Percentiles rank a stretch among this genome's conserved stretches.
These are phyloP conservation scores for Jasminum sambac DNA, from an alignment of 257 asterid genomes.

Conservation along the genomic window DNA sequence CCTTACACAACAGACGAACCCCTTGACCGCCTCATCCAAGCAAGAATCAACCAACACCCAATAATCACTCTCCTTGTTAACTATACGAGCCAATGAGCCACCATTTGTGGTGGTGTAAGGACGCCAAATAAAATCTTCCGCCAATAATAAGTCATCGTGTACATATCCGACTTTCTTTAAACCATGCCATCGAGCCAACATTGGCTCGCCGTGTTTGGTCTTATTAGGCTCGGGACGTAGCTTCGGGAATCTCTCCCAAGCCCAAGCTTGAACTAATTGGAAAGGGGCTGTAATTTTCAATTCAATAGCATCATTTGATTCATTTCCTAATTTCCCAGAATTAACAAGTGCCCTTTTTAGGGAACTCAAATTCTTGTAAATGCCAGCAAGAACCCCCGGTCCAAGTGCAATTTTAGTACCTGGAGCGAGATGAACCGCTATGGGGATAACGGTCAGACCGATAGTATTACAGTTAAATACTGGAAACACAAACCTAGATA, in stretches of 20 bases:
- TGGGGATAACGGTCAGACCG: conserved; percentile 9
- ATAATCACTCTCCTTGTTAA: too few species aligned
- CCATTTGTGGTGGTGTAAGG: too few species aligned
- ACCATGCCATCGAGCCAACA: conserved; percentile 39
- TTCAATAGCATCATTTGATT: background rate
- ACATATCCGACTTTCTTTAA: conserved; percentile 5
- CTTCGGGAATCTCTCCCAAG: conserved; percentile 41
- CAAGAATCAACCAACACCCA: too few species aligned
- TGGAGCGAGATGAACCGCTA: conserved; percentile 31
- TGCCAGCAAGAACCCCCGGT: conserved; percentile 34
- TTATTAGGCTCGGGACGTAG: conserved; percentile 23
- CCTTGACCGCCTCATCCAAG: too few species aligned
- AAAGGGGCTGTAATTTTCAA: conserved; percentile 21
- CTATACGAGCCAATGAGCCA: too few species aligned
- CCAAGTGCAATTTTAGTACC: conserved; percentile 32
- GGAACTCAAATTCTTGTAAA: conserved; percentile 3
- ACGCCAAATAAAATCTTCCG: too few species aligned
- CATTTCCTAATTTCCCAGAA: background rate
- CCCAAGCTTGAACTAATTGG: conserved; percentile 46
- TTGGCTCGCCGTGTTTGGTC: conserved; percentile 17
- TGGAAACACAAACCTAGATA: conserved; percentile 35
- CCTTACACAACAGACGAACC: too few species aligned
- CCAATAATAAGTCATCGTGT: background rate
- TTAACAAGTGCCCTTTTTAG: conserved; percentile 1
- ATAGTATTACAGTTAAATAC: background rate